Conservation (phyloP, 1,284 basidiomycete genomes). For the Tylopilus sp. region DNA sequence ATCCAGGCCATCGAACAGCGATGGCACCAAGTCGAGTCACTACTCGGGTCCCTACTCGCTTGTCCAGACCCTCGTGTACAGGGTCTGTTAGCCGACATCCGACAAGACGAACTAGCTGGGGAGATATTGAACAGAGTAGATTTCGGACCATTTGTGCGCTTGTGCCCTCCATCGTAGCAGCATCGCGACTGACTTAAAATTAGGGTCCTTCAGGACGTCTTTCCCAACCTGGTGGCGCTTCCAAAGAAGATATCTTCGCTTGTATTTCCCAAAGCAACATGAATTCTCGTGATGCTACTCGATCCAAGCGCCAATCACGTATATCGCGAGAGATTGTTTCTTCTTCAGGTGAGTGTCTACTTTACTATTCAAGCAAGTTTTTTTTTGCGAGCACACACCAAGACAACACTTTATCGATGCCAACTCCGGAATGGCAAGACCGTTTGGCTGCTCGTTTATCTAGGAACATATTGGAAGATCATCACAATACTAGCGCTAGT, state of each 20-base stretch:
- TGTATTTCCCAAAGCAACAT: conserved; percentile 62
- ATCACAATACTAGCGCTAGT: conserved; percentile 13
- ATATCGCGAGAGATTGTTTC: conserved; percentile 74
- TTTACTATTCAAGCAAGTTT: conserved; percentile 1
- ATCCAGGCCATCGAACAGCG: conserved; percentile 86
- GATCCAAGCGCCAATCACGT: conserved; percentile 67
- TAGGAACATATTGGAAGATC: conserved; percentile 24
- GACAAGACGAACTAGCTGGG: conserved; percentile 62
- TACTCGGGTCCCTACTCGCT: conserved; percentile 72
- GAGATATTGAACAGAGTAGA: conserved; percentile 71
- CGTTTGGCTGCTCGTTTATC: conserved; percentile 54
- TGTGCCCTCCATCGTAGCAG: not conserved
- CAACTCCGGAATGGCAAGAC: conserved; percentile 75
- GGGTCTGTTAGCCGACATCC: conserved; percentile 62
- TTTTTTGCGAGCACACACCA: conserved; percentile 10
- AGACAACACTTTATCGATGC: conserved; percentile 59
- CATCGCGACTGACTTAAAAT: conserved; percentile 7
- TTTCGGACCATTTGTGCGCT: conserved; percentile 63
- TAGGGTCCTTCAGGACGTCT: conserved; percentile 62
- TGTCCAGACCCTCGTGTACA: conserved; percentile 69
- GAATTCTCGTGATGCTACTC: conserved; percentile 50
- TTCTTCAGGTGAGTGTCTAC: conserved; percentile 44
- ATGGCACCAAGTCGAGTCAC: conserved; percentile 83
- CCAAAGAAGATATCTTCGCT: conserved; percentile 67
- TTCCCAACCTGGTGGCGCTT: conserved; percentile 46